phyloP scores from a whole-genome alignment of 1,139 yeast genomes.

The Debaryomyces udenii region DNA sequence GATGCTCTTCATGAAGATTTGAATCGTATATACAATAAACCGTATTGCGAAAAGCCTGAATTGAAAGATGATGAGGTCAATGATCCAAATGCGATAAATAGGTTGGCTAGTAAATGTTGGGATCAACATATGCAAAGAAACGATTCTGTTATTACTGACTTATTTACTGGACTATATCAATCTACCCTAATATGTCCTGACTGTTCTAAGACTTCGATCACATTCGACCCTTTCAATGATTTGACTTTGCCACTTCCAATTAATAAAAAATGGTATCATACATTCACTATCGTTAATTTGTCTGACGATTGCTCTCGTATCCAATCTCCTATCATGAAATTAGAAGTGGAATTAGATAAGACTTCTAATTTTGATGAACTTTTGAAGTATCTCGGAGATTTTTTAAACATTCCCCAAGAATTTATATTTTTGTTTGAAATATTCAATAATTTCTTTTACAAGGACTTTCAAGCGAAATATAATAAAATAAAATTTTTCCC shows the following conservation, averaged over 20 bases:
- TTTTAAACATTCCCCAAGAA: conserved; percentile 45
- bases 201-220: conserved; percentile 78
- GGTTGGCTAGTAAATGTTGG: conserved; percentile 81
- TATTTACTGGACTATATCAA: conserved; percentile 88
- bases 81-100: conserved; percentile 55
- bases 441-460: conserved; percentile 69
- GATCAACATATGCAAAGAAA: conserved; percentile 75
- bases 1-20: conserved; percentile 95
- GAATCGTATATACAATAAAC: conserved; percentile 79
- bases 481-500: conserved; percentile 66
- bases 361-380: conserved; percentile 68
- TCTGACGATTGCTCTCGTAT: conserved; percentile 44
- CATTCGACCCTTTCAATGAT: conserved; percentile 94
- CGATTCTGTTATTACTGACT: conserved; percentile 81
- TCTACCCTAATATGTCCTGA: conserved; percentile 88
- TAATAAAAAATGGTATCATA: conserved; percentile 71
- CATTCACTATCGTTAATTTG: conserved; percentile 63
- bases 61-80: conserved; percentile 60
- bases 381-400: conserved; percentile 58
- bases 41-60: conserved; percentile 89
- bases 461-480: conserved; percentile 64
- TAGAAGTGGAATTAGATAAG: conserved; percentile 75
- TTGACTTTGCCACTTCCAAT: conserved; percentile 88
- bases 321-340: conserved; percentile 28
- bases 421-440: conserved; percentile 69